Conservation (phyloP, 1,284 basidiomycete species). For the Cutaneotrichosporon mucoides region DNA sequence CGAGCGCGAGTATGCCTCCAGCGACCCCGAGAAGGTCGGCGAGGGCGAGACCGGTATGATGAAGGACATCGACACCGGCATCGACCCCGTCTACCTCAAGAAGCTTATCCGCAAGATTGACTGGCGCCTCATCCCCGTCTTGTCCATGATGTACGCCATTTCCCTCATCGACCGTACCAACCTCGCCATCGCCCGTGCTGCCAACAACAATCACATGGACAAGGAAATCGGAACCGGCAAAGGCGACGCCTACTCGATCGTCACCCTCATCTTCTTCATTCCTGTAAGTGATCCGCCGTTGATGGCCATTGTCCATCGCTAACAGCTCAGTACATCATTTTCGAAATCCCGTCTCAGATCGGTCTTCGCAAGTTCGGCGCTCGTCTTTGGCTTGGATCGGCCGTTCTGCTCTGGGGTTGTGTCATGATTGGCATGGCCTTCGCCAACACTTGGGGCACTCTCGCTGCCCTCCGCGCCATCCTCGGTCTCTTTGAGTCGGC, state of each 20-base stretch:
- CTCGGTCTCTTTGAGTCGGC: conserved; percentile 46
- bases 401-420: conserved; percentile 37
- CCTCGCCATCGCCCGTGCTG: conserved; percentile 21
- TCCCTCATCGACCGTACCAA: conserved; percentile 24
- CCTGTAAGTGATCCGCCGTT: conserved; percentile 14
- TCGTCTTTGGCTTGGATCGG: conserved; percentile 13
- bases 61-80: conserved; percentile 13
- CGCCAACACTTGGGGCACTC: conserved; percentile 29
- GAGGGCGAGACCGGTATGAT: not conserved
- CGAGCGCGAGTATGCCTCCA: not conserved
- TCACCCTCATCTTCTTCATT: conserved; percentile 44
- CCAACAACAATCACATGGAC: conserved; percentile 25
- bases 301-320: too few relatives aligned
- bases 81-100: conserved; percentile 9
- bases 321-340: not conserved
- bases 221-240: conserved; percentile 19
- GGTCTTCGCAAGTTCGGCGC: conserved; percentile 25
- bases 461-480: conserved; percentile 30
- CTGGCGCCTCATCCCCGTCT: conserved; percentile 17
- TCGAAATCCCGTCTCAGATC: conserved; percentile 14
- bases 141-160: conserved; percentile 15
- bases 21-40: not conserved
- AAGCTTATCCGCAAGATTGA: conserved; percentile 12
- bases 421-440: conserved; percentile 38
- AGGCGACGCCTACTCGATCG: conserved; percentile 43